A percentile compares a stretch with the other conserved stretches of the same genome.
Conservation (phyloP, 345 rosid genomes). For the Cardamine chenopodiifolia region DNA sequence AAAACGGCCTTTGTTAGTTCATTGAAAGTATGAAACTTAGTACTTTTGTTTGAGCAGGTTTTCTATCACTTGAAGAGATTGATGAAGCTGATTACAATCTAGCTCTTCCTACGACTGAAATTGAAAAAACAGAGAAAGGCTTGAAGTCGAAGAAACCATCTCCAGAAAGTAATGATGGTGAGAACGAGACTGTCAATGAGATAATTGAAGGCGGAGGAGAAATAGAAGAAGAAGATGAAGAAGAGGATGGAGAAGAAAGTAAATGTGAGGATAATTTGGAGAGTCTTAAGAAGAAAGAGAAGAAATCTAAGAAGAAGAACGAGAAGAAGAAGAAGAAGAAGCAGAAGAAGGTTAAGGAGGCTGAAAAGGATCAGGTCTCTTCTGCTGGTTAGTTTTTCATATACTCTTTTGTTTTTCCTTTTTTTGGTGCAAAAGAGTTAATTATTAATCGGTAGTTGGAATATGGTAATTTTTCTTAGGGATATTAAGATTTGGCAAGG, state of each 20-base stretch:
- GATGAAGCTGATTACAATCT: constrained; percentile 71
- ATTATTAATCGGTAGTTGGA: background rate
- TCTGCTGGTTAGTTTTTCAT: constrained; percentile 53
- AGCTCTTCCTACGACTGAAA: constrained; percentile 44
- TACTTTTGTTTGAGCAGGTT: constrained; percentile 50
- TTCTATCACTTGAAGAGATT: constrained; percentile 91
- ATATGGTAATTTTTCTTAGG: background rate
- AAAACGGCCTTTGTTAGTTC: background rate
- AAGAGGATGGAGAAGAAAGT: constrained; percentile 5
- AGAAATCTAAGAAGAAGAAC: constrained; percentile 45
- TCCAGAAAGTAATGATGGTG: constrained; percentile 39
- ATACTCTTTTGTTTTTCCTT: background rate
- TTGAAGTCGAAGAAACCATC: constrained; percentile 44
- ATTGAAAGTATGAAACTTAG: constrained; percentile 15
- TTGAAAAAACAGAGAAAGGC: constrained; percentile 39
- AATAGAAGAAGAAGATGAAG: background rate
- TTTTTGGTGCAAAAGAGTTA: constrained; percentile 2
- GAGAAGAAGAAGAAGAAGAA: constrained; percentile 42
- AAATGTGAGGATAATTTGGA: constrained; percentile 20
- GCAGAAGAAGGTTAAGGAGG: constrained; percentile 41
- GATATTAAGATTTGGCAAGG: constrained; percentile 8
- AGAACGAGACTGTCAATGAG: constrained; percentile 36
- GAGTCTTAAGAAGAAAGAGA: constrained; percentile 46
- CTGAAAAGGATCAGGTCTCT: constrained; percentile 41
- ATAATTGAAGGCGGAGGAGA: constrained; percentile 37